A percentile compares a stretch with the other conserved stretches of the same genome.
phyloP scores from a whole-genome alignment of 2,329 filamentous ascomycete genomes.

The Colletotrichum paranaense region DNA sequence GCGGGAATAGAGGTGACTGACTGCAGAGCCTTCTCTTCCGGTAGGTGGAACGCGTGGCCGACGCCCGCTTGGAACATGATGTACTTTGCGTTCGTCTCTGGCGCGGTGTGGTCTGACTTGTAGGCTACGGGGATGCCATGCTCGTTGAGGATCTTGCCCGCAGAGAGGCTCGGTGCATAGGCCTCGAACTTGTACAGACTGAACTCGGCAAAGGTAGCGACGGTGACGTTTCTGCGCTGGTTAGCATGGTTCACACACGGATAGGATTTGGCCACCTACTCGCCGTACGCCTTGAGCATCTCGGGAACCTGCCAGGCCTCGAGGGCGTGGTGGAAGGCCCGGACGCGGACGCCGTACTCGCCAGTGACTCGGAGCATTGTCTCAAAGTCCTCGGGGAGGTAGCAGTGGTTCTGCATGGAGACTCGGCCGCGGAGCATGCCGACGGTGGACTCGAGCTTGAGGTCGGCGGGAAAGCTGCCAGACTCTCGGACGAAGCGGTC shows the following conservation, averaged over 20 bases:
- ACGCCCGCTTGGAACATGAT: slow-evolving; percentile 54
- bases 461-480: slow-evolving; percentile 44
- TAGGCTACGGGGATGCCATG: slow-evolving; percentile 54
- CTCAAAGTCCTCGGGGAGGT: slow-evolving; percentile 55
- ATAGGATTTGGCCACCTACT: slow-evolving; percentile 35
- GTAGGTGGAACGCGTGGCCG: slow-evolving; percentile 54
- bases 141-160: slow-evolving; percentile 51
- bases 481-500: slow-evolving; percentile 28
- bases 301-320: slow-evolving; percentile 53
- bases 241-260: background rate
- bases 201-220: slow-evolving; percentile 56
- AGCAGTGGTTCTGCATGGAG: slow-evolving; percentile 57
- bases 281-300: slow-evolving; percentile 50
- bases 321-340: slow-evolving; percentile 54
- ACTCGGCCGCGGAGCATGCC: slow-evolving; percentile 54
- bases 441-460: slow-evolving; percentile 53
- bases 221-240: slow-evolving; percentile 48
- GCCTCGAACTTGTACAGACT: slow-evolving; percentile 55
- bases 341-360: slow-evolving; percentile 54
- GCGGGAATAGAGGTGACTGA: slow-evolving; percentile 59
- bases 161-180: slow-evolving; percentile 52
- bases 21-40: slow-evolving; percentile 52
- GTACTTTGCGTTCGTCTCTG: slow-evolving; percentile 52
- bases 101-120: slow-evolving; percentile 53
- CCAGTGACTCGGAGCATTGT: slow-evolving; percentile 54